Evolutionary conservation across 163 green algal genomes (phyloP).

Genomic region (Prototheca wickerhamii): DNA sequence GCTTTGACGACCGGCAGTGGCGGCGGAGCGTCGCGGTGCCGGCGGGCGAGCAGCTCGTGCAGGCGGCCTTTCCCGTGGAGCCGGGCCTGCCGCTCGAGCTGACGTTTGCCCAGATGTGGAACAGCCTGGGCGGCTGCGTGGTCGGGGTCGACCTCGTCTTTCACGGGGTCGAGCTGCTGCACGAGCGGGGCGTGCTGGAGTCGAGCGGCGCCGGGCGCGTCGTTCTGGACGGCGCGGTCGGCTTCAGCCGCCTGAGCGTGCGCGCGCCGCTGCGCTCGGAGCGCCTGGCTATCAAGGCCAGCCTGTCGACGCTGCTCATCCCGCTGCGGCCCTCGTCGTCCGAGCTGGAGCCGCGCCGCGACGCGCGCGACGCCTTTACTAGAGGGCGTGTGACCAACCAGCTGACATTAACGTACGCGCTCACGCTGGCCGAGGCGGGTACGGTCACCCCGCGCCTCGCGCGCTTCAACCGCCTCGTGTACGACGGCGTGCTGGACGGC

Average conservation of each 20-base stretch:
- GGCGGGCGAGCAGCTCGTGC: conserved; percentile 6
- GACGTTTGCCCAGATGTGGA: conserved; percentile 80
- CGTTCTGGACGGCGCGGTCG: conserved; percentile 36
- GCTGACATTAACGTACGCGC: conserved; percentile 67
- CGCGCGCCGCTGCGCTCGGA: conserved; percentile 32
- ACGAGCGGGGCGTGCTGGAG: too few relatives aligned
- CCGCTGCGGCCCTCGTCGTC: conserved; percentile 47
- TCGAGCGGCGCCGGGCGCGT: conserved; percentile 9
- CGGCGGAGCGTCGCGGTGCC: conserved; percentile 14
- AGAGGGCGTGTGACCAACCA: conserved; percentile 52
- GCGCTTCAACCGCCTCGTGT: conserved; percentile 62
- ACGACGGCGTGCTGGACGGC: conserved; percentile 66
- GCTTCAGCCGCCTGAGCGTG: conserved; percentile 16
- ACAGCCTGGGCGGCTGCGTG: conserved; percentile 30
- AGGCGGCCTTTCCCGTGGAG: conserved; percentile 25
- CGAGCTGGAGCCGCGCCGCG: conserved; percentile 47
- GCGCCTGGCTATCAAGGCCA: conserved; percentile 42
- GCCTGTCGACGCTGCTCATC: conserved; percentile 46
- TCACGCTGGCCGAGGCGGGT: conserved; percentile 59
- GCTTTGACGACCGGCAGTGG: conserved; percentile 35
- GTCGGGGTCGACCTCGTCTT: conserved; percentile 59
- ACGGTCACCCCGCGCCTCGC: conserved; percentile 65
- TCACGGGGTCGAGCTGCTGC: conserved; percentile 45
- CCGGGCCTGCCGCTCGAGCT: conserved; percentile 65
- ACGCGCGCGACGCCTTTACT: conserved; percentile 56